A percentile compares a stretch with the other conserved stretches of the same genome.
phyloP scores from a whole-genome alignment of 345 rosid genomes.

The Moricandia arvensis region DNA sequence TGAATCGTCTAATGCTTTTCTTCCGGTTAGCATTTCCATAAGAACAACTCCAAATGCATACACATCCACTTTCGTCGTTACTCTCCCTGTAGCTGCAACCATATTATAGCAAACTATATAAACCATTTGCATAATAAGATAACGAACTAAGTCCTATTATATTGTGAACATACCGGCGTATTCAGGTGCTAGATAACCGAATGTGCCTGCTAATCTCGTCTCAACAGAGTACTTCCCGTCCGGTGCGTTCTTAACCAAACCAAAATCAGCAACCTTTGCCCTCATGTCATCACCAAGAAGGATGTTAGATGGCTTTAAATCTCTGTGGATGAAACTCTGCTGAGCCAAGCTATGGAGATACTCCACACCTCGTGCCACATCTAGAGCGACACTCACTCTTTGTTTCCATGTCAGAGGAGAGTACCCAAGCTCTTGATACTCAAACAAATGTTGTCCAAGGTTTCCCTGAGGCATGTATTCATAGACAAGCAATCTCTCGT shows the following conservation, averaged over 20 bases:
- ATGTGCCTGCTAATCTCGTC: not conserved
- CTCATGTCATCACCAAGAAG: not conserved
- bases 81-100: conserved; percentile 83
- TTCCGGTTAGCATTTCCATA: conserved; percentile 82
- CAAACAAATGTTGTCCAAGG: conserved; percentile 71
- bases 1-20: conserved; percentile 72
- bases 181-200: not conserved
- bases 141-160: no score
- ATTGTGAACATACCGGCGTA: no score
- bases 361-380: not conserved
- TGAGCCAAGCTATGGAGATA: not conserved
- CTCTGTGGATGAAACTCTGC: not conserved
- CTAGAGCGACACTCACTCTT: conserved; percentile 43
- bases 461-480: conserved; percentile 94
- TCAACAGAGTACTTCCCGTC: not conserved
- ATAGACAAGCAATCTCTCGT: conserved; percentile 73
- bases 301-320: not conserved
- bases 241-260: not conserved
- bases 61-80: conserved; percentile 83
- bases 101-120: no score
- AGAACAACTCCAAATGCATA: conserved; percentile 85
- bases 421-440: conserved; percentile 46
- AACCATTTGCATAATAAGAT: no score
- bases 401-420: conserved; percentile 75
- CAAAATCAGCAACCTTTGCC: not conserved